A percentile compares a stretch with the other conserved stretches of the same genome.
phyloP scores from a whole-genome alignment of 148 eudicot species.

The Vaccinium darrowii region DNA sequence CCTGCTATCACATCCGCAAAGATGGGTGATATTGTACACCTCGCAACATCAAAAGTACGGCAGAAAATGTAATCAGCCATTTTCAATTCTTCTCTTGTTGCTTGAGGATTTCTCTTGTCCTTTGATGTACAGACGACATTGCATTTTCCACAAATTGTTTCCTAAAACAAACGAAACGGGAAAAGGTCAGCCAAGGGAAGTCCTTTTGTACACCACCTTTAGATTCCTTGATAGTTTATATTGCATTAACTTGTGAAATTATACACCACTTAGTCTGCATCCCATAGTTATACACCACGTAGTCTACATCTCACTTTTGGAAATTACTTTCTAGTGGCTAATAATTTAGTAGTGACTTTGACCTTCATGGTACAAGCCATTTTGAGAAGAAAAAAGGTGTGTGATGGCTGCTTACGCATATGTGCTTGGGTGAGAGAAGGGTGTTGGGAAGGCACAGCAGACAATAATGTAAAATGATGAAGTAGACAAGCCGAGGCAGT shows the following conservation, averaged over 20 bases:
- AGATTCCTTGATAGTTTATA: neutral
- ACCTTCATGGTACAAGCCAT: neutral
- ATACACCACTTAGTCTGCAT: neutral
- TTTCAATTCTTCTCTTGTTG: slow-evolving; percentile 41
- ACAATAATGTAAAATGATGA: neutral
- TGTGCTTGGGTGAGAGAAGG: neutral
- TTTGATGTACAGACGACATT: slow-evolving; percentile 58
- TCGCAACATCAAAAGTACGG: slow-evolving; percentile 57
- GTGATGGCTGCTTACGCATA: neutral
- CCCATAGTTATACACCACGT: neutral
- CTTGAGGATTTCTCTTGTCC: slow-evolving; percentile 52
- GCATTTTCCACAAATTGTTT: slow-evolving; percentile 70
- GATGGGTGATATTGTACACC: slow-evolving; percentile 31
- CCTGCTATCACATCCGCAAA: slow-evolving; percentile 47
- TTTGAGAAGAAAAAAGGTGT: neutral
- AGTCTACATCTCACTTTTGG: neutral
- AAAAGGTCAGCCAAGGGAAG: neutral
- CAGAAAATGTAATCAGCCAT: slow-evolving; percentile 53
- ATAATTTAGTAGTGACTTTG: neutral
- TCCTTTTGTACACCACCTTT: neutral
- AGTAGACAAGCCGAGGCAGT: neutral
- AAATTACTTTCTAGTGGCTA: neutral
- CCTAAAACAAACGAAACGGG: slow-evolving; percentile 34
- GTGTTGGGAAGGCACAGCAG: neutral
- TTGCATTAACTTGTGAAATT: too few relatives aligned